Percentiles rank a stretch among this genome's conserved stretches.
phyloP scores from a whole-genome alignment of 1,139 yeast species.

The Saccharomycopsis hybrid region DNA sequence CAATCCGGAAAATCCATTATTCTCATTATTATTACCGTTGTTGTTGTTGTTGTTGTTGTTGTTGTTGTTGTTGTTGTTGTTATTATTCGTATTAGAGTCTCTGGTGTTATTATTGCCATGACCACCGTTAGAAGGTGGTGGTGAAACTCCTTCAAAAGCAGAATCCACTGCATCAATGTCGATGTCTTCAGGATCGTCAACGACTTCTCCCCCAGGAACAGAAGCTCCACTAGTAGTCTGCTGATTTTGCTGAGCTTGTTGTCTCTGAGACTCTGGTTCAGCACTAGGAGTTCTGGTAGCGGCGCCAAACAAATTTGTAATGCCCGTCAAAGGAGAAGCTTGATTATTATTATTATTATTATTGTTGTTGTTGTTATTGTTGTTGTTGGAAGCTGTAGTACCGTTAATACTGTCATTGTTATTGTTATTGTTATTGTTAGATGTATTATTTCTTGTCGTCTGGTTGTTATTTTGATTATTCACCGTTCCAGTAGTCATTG shows the following conservation, averaged over 20 bases:
- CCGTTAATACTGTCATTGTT: background rate
- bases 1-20: background rate
- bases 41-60: background rate
- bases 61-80: background rate
- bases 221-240: too few relatives aligned
- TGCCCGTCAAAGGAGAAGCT: too few relatives aligned
- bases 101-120: background rate
- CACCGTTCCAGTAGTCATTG: constrained; percentile 1
- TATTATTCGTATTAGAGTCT: background rate
- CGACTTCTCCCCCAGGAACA: too few relatives aligned
- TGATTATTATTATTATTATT: background rate
- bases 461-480: background rate
- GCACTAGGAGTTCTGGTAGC: too few relatives aligned
- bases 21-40: background rate
- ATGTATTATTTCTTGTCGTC: background rate
- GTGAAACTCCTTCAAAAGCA: background rate
- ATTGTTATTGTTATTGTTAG: background rate
- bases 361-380: background rate
- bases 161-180: constrained; percentile 8
- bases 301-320: too few relatives aligned
- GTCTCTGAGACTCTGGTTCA: too few relatives aligned
- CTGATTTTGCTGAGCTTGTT: too few relatives aligned
- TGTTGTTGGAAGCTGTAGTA: background rate
- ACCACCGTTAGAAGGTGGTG: background rate
- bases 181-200: constrained; percentile 11